phyloP scores from a whole-genome alignment of 805 yeast genomes.

The Limtongia smithiae region DNA sequence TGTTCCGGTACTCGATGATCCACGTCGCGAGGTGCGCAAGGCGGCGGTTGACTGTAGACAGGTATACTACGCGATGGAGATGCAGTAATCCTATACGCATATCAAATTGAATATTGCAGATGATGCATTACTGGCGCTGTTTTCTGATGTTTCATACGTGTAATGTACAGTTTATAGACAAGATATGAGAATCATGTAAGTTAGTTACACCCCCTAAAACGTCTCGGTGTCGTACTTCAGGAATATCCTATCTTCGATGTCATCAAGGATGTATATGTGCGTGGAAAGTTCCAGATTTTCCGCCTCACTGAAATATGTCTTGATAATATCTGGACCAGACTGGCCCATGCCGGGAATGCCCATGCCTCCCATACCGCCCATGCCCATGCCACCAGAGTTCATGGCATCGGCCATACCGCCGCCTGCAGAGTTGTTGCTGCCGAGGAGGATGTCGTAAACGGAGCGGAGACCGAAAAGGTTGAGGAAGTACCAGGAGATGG shows the following conservation, averaged over 20 bases:
- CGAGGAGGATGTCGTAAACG: conserved; percentile 66
- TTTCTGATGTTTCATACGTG: background rate
- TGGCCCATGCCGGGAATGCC: conserved; percentile 61
- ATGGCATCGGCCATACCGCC: conserved; percentile 45
- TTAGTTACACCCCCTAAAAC: background rate
- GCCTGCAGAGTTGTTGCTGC: conserved; percentile 43
- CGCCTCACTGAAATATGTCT: conserved; percentile 63
- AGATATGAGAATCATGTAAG: no score
- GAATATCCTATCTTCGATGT: conserved; percentile 55
- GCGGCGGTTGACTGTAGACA: conserved; percentile 79
- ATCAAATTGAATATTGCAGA: no score
- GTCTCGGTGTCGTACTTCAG: conserved; percentile 18
- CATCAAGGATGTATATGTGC: conserved; percentile 54
- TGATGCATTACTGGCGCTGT: background rate
- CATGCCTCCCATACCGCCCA: conserved; percentile 18
- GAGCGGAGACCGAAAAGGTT: conserved; percentile 80
- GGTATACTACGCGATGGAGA: conserved; percentile 48
- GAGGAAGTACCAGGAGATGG: conserved; percentile 94
- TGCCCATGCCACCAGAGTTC: conserved; percentile 44
- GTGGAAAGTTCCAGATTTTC: conserved; percentile 66
- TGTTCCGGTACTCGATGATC: conserved; percentile 62
- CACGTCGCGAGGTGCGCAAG: conserved; percentile 68
- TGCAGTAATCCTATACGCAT: background rate
- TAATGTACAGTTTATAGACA: background rate
- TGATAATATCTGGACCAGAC: conserved; percentile 50